Conservation (phyloP, 2,329 filamentous ascomycete species). For the Scytalidium lignicola region DNA sequence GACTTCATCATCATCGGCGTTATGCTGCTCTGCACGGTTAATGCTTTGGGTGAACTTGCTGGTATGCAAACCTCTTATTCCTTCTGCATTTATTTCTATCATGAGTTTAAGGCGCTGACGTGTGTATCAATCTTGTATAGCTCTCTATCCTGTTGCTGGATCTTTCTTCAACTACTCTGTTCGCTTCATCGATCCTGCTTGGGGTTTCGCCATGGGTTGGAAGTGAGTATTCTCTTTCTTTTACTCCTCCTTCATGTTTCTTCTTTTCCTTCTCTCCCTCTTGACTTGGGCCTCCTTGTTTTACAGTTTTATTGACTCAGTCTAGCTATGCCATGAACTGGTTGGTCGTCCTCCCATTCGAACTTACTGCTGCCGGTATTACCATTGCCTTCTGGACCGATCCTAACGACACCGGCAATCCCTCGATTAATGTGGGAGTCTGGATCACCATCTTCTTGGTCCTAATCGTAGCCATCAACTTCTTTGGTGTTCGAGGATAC, state of each 20-base stretch:
- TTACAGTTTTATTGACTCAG: neutral
- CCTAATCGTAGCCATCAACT: constrained; percentile 43
- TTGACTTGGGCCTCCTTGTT: too few species aligned
- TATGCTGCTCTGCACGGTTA: constrained; percentile 87
- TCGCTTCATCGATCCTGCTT: constrained; percentile 82
- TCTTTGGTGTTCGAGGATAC: constrained; percentile 42
- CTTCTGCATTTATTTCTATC: too few species aligned
- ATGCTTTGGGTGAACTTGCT: constrained; percentile 82
- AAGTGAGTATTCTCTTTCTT: constrained; percentile 45
- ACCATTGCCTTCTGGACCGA: constrained; percentile 75
- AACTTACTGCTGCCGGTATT: constrained; percentile 78
- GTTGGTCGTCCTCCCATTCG: constrained; percentile 73
- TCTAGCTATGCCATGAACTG: constrained; percentile 76
- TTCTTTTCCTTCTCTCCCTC: too few species aligned
- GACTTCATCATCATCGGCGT: constrained; percentile 56
- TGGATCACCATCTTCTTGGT: constrained; percentile 55
- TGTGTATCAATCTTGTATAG: constrained; percentile 45
- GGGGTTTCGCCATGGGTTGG: constrained; percentile 94
- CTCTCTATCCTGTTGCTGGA: constrained; percentile 83
- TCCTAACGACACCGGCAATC: constrained; percentile 36
- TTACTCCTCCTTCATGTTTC: neutral
- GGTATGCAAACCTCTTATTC: neutral
- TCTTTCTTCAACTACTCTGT: constrained; percentile 91
- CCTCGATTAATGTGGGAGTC: constrained; percentile 40
- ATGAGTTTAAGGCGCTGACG: too few species aligned